A percentile compares a stretch with the other conserved stretches of the same genome.
phyloP scores from a whole-genome alignment of 805 yeast species.

The Candida caryicola region DNA sequence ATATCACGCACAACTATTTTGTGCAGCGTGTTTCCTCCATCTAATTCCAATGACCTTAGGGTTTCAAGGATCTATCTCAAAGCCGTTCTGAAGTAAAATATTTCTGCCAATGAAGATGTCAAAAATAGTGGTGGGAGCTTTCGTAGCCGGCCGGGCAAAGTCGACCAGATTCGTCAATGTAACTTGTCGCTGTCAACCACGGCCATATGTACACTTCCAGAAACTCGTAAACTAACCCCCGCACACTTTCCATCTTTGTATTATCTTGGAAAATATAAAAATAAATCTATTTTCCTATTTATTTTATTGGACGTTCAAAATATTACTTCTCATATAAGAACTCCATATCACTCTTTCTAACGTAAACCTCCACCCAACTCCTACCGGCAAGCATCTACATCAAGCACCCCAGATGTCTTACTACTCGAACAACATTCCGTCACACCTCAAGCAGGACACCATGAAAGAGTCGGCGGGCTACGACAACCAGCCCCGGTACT shows the following conservation, averaged over 20 bases:
- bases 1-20: background rate
- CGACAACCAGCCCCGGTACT: conserved; percentile 20
- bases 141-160: too few species aligned
- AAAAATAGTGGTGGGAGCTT: too few species aligned
- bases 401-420: background rate
- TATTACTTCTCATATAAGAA: background rate
- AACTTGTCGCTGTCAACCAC: background rate
- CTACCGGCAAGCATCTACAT: background rate
- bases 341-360: background rate
- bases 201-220: background rate
- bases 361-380: background rate
- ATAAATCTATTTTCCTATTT: conserved; percentile 4
- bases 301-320: background rate
- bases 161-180: too few species aligned
- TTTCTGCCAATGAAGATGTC: too few species aligned
- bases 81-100: too few species aligned
- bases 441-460: conserved; percentile 5
- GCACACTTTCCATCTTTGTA: background rate
- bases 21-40: background rate
- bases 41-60: background rate
- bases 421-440: background rate
- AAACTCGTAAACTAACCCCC: background rate
- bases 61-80: background rate
- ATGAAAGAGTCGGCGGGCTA: conserved; percentile 6
- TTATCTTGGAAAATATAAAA: conserved; percentile 1